A percentile compares a stretch with the other conserved stretches of the same genome.
These are phyloP conservation scores for Begonia peltatifolia DNA, from an alignment of 306 rosid species.

Conservation along the genomic window DNA sequence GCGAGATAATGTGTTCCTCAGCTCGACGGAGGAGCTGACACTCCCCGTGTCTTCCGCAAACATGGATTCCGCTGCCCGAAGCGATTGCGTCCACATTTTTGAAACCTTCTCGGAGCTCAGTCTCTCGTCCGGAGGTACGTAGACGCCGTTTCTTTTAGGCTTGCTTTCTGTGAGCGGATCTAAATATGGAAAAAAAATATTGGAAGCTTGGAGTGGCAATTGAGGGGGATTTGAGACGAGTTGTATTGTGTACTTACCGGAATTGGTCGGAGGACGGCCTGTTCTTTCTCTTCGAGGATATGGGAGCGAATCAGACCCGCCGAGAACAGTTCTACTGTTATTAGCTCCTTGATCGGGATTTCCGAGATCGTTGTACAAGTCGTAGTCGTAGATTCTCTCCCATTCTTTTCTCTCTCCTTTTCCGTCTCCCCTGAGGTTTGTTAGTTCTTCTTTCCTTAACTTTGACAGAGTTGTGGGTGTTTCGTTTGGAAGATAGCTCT, in stretches of 20 bases:
- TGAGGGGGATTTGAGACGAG: neutral
- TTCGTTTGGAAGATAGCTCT: conserved; percentile 47
- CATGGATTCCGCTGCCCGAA: conserved; percentile 27
- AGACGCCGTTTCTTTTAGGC: conserved; percentile 21
- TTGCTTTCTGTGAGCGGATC: conserved; percentile 34
- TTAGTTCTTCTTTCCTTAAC: conserved; percentile 44
- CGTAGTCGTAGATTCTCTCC: conserved; percentile 56
- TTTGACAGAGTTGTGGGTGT: conserved; percentile 39
- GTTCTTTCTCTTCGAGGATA: conserved; percentile 69
- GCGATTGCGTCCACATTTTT: conserved; percentile 30
- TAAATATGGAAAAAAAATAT: conserved; percentile 6
- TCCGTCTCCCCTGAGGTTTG: conserved; percentile 38
- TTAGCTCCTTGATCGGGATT: conserved; percentile 31
- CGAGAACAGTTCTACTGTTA: conserved; percentile 28
- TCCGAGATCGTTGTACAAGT: conserved; percentile 41
- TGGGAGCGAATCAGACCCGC: conserved; percentile 32
- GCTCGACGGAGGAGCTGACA: conserved; percentile 38
- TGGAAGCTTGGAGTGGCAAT: neutral
- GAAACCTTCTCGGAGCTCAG: conserved; percentile 31
- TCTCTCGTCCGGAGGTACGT: conserved; percentile 58
- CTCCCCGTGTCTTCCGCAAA: conserved; percentile 9
- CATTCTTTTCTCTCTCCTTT: conserved; percentile 48
- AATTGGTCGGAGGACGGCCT: conserved; percentile 16
- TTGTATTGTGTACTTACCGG: conserved; percentile 17
- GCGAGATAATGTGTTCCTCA: conserved; percentile 24